phyloP scores from a whole-genome alignment of 345 rosid species.

The Carallia pectinifolia region DNA sequence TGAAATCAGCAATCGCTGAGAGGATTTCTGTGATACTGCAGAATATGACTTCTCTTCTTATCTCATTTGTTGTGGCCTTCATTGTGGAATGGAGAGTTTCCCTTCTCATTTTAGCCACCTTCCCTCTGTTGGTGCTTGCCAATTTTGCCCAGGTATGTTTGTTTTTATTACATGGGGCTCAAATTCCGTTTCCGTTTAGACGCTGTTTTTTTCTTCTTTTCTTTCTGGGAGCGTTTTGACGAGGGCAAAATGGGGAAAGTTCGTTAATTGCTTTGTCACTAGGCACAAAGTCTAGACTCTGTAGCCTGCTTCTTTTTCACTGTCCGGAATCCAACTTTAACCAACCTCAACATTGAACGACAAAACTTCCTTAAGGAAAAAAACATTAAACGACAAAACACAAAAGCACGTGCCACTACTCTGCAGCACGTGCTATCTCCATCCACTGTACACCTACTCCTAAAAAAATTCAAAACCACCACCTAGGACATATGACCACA shows the following conservation, averaged over 20 bases:
- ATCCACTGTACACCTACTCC: no score
- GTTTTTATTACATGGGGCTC: background rate
- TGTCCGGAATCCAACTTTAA: constrained; percentile 47
- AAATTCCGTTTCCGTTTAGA: no score
- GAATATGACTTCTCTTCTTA: constrained; percentile 94
- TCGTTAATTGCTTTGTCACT: background rate
- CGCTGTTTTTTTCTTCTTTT: no score
- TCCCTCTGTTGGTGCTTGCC: constrained; percentile 94
- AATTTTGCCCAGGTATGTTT: constrained; percentile 90
- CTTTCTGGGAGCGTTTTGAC: no score
- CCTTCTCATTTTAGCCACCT: constrained; percentile 84
- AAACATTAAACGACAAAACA: constrained; percentile 42
- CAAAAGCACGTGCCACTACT: background rate
- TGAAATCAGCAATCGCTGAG: constrained; percentile 93
- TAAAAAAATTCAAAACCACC: no score
- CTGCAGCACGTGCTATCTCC: no score
- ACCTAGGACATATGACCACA: no score
- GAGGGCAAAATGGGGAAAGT: constrained; percentile 21
- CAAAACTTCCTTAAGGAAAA: no score
- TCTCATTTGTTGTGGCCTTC: constrained; percentile 95
- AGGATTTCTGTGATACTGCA: constrained; percentile 93
- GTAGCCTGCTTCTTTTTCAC: constrained; percentile 3
- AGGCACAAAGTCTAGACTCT: no score
- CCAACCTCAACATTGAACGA: background rate
- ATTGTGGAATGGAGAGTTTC: constrained; percentile 97